These are phyloP conservation scores for Trichosporon asahii DNA, from an alignment of 1,284 basidiomycete species.

Conservation along the genomic window DNA sequence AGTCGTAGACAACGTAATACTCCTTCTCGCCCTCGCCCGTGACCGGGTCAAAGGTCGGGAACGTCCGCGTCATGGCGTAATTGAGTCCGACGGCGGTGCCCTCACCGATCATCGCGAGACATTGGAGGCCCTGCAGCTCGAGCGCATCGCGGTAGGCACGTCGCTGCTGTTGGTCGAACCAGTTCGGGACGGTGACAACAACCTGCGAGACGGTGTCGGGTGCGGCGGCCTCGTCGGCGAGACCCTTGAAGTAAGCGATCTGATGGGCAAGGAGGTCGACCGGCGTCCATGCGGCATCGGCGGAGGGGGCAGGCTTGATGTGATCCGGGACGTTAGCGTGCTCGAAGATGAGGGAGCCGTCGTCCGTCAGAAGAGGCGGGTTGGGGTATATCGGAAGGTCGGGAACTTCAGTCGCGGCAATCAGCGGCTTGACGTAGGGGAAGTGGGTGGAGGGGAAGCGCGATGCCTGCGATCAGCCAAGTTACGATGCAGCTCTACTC, in stretches of 20 bases:
- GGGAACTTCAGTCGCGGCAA: slow-evolving; percentile 52
- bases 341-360: slow-evolving; percentile 64
- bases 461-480: slow-evolving; percentile 62
- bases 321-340: slow-evolving; percentile 63
- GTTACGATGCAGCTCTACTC: slow-evolving; percentile 46
- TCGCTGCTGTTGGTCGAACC: slow-evolving; percentile 80
- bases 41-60: slow-evolving; percentile 55
- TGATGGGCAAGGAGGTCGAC: slow-evolving; percentile 96
- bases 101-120: slow-evolving; percentile 83
- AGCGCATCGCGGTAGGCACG: slow-evolving; percentile 86
- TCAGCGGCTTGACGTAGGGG: slow-evolving; percentile 80
- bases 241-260: slow-evolving; percentile 79
- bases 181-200: slow-evolving; percentile 80
- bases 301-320: slow-evolving; percentile 60
- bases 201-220: slow-evolving; percentile 73
- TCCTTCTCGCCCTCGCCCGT: slow-evolving; percentile 59
- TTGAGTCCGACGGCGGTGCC: slow-evolving; percentile 89
- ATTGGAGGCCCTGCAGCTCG: slow-evolving; percentile 80
- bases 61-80: slow-evolving; percentile 92
- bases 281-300: slow-evolving; percentile 59
- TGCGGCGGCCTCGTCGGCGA: slow-evolving; percentile 66
- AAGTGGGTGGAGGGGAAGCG: slow-evolving; percentile 87
- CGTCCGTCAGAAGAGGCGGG: slow-evolving; percentile 35
- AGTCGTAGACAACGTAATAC: slow-evolving; percentile 89
- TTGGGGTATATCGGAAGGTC: slow-evolving; percentile 56